phyloP scores from a whole-genome alignment of 208 protist genomes.

The Zelonia costaricensis region DNA sequence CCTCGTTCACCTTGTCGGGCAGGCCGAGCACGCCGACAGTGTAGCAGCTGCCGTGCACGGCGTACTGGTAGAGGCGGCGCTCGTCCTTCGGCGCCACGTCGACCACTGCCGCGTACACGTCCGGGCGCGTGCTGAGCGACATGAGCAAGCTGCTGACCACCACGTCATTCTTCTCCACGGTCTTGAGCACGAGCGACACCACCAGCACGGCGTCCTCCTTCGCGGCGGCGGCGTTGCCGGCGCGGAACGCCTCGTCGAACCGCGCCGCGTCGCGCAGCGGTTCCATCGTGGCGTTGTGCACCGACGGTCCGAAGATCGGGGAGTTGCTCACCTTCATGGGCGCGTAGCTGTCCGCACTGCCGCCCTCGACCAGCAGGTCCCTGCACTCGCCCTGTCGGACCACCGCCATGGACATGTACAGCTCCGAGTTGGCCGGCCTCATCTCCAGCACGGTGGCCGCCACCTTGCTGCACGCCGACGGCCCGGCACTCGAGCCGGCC shows the following conservation, averaged over 20 bases:
- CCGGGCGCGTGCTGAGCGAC: constrained; percentile 27
- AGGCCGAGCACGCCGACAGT: constrained; percentile 38
- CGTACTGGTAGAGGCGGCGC: constrained; percentile 48
- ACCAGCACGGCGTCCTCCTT: constrained; percentile 33
- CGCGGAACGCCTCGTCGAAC: constrained; percentile 26
- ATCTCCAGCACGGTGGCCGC: constrained; percentile 20
- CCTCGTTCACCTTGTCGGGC: constrained; percentile 20
- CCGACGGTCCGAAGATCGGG: constrained; percentile 56
- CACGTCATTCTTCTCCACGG: constrained; percentile 39
- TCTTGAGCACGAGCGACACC: constrained; percentile 35
- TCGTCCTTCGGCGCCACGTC: constrained; percentile 19
- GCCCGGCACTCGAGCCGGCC: constrained; percentile 30
- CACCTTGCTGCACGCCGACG: constrained; percentile 23
- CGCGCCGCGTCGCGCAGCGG: constrained; percentile 9
- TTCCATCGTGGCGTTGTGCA: constrained; percentile 31
- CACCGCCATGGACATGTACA: constrained; percentile 35
- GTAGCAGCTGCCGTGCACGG: constrained; percentile 47
- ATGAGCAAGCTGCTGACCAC: constrained; percentile 45
- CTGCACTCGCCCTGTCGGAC: constrained; percentile 25
- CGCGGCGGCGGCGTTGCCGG: constrained; percentile 21
- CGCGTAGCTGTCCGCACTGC: constrained; percentile 11
- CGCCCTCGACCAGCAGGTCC: constrained; percentile 23
- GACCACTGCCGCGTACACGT: constrained; percentile 16
- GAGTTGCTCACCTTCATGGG: constrained; percentile 36
- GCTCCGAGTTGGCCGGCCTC: constrained; percentile 26